Conservation (phyloP, 2,329 filamentous ascomycete species). For the Cladobotryum protrusum region DNA sequence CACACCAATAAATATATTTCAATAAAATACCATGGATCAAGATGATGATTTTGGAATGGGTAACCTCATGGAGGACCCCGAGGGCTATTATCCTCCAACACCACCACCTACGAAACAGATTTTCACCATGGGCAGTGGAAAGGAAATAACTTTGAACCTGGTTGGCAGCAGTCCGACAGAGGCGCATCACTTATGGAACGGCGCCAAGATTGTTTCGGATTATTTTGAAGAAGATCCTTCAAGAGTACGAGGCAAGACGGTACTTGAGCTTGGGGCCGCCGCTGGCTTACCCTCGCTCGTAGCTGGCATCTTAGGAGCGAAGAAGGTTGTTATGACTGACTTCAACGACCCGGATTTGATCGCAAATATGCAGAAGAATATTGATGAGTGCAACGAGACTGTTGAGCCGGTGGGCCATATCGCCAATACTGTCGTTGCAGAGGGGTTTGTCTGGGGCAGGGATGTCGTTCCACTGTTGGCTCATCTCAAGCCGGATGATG, state of each 20-base stretch:
- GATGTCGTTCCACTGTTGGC: conserved; percentile 52
- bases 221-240: conserved; percentile 68
- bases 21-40: conserved; percentile 22
- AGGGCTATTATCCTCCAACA: conserved; percentile 71
- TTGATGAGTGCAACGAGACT: conserved; percentile 47
- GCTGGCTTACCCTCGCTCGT: conserved; percentile 79
- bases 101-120: conserved; percentile 67
- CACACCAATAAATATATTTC: too few species aligned
- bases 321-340: conserved; percentile 72
- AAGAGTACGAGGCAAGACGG: conserved; percentile 59
- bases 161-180: conserved; percentile 85
- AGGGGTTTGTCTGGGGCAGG: conserved; percentile 81
- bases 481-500: conserved; percentile 39
- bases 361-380: conserved; percentile 70
- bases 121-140: conserved; percentile 62
- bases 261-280: conserved; percentile 85
- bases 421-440: conserved; percentile 42
- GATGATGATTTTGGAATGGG: conserved; percentile 33
- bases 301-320: conserved; percentile 65
- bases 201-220: conserved; percentile 67
- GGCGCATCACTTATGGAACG: conserved; percentile 90
- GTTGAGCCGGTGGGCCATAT: conserved; percentile 25
- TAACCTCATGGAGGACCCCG: conserved; percentile 72
- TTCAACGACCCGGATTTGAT: conserved; percentile 84
- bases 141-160: conserved; percentile 64